phyloP scores from a whole-genome alignment of 2,329 filamentous ascomycete genomes.

The Arthrobotrys sinensis region DNA sequence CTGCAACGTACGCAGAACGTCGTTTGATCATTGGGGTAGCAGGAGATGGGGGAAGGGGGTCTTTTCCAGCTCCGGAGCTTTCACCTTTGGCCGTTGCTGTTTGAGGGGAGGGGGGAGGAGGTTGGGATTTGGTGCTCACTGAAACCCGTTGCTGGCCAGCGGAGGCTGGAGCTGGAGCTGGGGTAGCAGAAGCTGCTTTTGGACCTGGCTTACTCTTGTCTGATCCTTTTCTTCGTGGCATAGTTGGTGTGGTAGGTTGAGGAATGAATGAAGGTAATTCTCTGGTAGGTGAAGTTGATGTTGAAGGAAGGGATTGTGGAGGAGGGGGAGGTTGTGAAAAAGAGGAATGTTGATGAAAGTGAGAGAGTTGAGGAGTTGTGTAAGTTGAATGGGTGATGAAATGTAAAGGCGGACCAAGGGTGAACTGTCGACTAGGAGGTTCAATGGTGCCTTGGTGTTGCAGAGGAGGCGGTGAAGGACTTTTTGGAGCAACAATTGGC shows the following conservation, averaged over 20 bases:
- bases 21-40: slow-evolving; percentile 55
- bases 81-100: slow-evolving; percentile 36
- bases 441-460: neutral
- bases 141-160: slow-evolving; percentile 39
- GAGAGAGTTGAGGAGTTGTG: slow-evolving; percentile 13
- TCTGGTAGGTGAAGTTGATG: slow-evolving; percentile 45
- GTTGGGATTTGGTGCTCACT: slow-evolving; percentile 39
- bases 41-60: slow-evolving; percentile 44
- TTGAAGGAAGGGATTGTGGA: neutral
- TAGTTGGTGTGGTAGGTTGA: slow-evolving; percentile 54
- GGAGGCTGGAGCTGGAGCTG: neutral
- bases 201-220: slow-evolving; percentile 42
- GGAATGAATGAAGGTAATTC: slow-evolving; percentile 31
- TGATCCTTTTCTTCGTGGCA: slow-evolving; percentile 39
- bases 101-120: slow-evolving; percentile 45
- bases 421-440: slow-evolving; percentile 25
- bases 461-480: slow-evolving; percentile 37
- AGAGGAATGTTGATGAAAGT: slow-evolving; percentile 25
- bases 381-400: slow-evolving; percentile 24
- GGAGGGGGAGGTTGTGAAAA: slow-evolving; percentile 17
- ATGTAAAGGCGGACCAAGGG: slow-evolving; percentile 47
- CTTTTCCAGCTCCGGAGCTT: slow-evolving; percentile 18
- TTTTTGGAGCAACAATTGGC: slow-evolving; percentile 58
- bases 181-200: slow-evolving; percentile 23
- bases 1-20: slow-evolving; percentile 55